Base-by-base conservation (phyloP, 768 basidiomycete genomes). In the Hirschioporus abietinus region DNA sequence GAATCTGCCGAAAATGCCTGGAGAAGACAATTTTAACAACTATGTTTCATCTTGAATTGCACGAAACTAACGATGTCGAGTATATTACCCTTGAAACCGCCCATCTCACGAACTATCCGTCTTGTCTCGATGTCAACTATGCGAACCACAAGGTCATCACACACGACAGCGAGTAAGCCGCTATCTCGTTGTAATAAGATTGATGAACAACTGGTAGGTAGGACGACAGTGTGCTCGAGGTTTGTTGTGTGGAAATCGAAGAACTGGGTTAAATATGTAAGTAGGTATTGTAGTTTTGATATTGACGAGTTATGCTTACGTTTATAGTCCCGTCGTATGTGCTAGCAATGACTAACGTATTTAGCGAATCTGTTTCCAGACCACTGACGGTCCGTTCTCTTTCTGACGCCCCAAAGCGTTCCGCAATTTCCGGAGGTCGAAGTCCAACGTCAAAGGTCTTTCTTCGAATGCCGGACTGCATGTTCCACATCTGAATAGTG, bases 1-100 rank as follows among this genome's bases (percentile, higher is more conserved):
- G 95, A 96, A 75, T 98, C 95, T 1, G 93, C 88, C 8, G 97
- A 99, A 77, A 98, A 98, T 0, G 93, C 86, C 96, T 98, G 72
- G 6, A 60, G 35, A 35, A 25, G 52, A 36, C 63, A 64, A 25
- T 67, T 64, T 60, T 64, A 26, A 72, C 65, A 34, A 30, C 65
- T 58, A 57, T 0, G 35, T 35, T 24, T 36, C 52, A 64, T 4
- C 35, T 60, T 61, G 59, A 60, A 63, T 17, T 23, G 5, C 0
- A n/a, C 36, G 52, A 27, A 63, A 78, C 88, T 73, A 74, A 95
- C 96, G 60, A 95, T 81, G 72, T 99, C 97, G 20, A 99, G 82
- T 26, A 99, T 83, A n/a, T 92, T 85, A 0, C 90, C 91, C 65
- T 87, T 82, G 76, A 92, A 93, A 0, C 93, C 94, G 30, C 84